Evolutionary conservation across 2,329 filamentous ascomycete species (phyloP).

Genomic region (Apiospora aurea): DNA sequence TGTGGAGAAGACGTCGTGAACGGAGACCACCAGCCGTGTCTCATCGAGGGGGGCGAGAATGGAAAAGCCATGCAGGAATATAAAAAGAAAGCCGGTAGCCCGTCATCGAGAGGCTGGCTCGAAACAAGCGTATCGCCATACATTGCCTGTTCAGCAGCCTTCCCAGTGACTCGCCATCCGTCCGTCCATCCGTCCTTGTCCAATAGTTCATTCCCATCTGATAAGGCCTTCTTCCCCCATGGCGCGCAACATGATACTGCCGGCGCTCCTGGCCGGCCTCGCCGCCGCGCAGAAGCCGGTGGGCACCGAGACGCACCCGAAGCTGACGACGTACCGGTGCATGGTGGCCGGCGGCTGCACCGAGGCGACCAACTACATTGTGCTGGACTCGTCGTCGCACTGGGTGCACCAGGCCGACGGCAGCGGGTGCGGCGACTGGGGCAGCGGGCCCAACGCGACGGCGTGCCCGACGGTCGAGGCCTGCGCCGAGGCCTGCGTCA

Average conservation of each 20-base stretch:
- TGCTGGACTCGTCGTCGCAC: constrained; percentile 55
- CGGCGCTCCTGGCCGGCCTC: constrained; percentile 38
- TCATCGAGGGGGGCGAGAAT: neutral
- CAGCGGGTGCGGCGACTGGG: constrained; percentile 45
- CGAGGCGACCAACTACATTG: constrained; percentile 53
- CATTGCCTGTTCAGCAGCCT: neutral
- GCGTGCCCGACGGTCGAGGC: constrained; percentile 56
- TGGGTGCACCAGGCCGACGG: constrained; percentile 49
- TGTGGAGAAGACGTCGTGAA: neutral
- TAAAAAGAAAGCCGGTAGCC: neutral
- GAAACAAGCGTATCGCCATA: neutral
- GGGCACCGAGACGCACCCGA: constrained; percentile 53
- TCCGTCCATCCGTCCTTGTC: no score
- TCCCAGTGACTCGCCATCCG: neutral
- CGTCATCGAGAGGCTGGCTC: neutral
- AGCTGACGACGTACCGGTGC: constrained; percentile 57
- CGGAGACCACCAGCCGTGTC: neutral
- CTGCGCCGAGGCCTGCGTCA: constrained; percentile 60
- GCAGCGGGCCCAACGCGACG: constrained; percentile 45
- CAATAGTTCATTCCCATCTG: no score
- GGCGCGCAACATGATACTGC: constrained; percentile 35
- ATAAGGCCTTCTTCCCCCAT: constrained; percentile 28
- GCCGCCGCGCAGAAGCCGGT: constrained; percentile 44
- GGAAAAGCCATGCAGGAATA: neutral
- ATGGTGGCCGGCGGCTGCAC: constrained; percentile 58